A percentile compares a stretch with the other conserved stretches of the same genome.
Conservation (phyloP, 331 rosid genomes). For the Saraca asoca region DNA sequence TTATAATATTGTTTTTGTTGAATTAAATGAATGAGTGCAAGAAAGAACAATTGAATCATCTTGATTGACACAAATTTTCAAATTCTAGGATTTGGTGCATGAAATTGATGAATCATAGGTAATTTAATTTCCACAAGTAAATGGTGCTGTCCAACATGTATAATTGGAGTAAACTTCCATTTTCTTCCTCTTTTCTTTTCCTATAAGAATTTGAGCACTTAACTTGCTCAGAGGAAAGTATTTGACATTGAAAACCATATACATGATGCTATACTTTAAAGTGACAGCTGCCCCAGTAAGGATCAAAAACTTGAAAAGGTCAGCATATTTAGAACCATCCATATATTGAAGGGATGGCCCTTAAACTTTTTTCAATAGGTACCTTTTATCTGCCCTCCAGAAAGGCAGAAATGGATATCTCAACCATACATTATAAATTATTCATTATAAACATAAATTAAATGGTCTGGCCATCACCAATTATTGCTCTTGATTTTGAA, state of each 20-base stretch:
- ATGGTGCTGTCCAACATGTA: neutral
- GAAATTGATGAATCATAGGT: constrained; percentile 36
- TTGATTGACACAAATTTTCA: constrained; percentile 17
- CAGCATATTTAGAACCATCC: neutral
- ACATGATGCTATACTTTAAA: neutral
- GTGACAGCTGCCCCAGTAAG: constrained; percentile 14
- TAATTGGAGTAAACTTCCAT: constrained; percentile 20
- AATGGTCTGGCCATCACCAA: constrained; percentile 15
- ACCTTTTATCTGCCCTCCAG: constrained; percentile 9
- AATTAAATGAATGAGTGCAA: constrained; percentile 44
- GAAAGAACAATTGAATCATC: constrained; percentile 38
- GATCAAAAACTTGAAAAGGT: constrained; percentile 31
- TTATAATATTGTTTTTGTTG: neutral
- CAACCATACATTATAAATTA: constrained; percentile 36
- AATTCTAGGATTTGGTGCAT: constrained; percentile 31
- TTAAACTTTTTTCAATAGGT: neutral
- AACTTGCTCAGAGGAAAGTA: constrained; percentile 18
- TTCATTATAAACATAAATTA: constrained; percentile 13
- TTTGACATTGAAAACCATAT: constrained; percentile 18
- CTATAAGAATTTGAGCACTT: constrained; percentile 19
- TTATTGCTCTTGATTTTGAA: constrained; percentile 4
- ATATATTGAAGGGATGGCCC: neutral
- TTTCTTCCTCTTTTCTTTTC: neutral
- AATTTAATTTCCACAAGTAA: constrained; percentile 36
- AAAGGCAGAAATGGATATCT: constrained; percentile 35